These are phyloP conservation scores for Linum tenue DNA, from an alignment of 345 rosid genomes.

Conservation along the genomic window DNA sequence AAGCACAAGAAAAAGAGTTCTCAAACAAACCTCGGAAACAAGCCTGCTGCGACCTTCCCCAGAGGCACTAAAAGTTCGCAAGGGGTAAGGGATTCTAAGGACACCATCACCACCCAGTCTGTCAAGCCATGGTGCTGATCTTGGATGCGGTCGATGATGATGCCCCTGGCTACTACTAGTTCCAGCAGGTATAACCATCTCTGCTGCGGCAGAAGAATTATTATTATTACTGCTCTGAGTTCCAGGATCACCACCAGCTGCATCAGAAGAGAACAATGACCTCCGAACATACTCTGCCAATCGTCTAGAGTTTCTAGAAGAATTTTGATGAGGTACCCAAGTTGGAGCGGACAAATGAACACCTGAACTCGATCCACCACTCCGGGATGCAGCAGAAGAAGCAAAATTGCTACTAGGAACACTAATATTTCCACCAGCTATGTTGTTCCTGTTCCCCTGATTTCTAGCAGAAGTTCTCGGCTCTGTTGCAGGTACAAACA, in stretches of 20 bases:
- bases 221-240: slow-evolving; percentile 33
- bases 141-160: slow-evolving; percentile 35
- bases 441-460: slow-evolving; percentile 28
- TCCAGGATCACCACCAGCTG: slow-evolving; percentile 32
- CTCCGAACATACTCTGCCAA: slow-evolving; percentile 60
- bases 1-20: not conserved
- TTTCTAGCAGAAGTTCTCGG: slow-evolving; percentile 26
- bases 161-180: slow-evolving; percentile 32
- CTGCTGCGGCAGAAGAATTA: slow-evolving; percentile 28
- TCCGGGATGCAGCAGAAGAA: slow-evolving; percentile 31
- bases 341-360: slow-evolving; percentile 38
- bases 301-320: slow-evolving; percentile 46
- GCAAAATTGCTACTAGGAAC: slow-evolving; percentile 29
- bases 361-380: slow-evolving; percentile 29
- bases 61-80: slow-evolving; percentile 42
- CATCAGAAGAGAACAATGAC: slow-evolving; percentile 45
- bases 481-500: slow-evolving; percentile 41
- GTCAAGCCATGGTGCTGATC: slow-evolving; percentile 45
- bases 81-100: slow-evolving; percentile 42
- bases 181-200: slow-evolving; percentile 38
- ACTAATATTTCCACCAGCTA: slow-evolving; percentile 22
- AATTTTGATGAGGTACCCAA: slow-evolving; percentile 42
- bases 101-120: slow-evolving; percentile 49
- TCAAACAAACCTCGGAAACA: slow-evolving; percentile 61
- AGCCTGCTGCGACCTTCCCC: slow-evolving; percentile 67